phyloP scores from a whole-genome alignment of 2,329 filamentous ascomycete genomes.

The Fulvia fulva region DNA sequence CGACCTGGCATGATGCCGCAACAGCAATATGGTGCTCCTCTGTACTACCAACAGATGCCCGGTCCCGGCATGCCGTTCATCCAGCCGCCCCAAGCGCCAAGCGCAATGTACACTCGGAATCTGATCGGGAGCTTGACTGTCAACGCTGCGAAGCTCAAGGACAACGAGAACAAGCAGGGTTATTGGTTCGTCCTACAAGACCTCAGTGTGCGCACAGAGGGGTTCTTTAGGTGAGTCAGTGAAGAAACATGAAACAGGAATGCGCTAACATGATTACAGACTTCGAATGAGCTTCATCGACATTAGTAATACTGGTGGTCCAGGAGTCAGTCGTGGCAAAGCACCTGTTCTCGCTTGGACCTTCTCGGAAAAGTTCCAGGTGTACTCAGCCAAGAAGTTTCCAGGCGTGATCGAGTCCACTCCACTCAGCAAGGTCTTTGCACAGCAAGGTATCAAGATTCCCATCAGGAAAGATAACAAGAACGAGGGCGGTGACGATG shows the following conservation, averaged over 20 bases:
- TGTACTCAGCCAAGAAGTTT: constrained; percentile 97
- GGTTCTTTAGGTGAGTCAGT: constrained; percentile 64
- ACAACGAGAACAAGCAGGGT: constrained; percentile 74
- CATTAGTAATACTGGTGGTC: constrained; percentile 52
- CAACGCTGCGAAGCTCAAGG: constrained; percentile 78
- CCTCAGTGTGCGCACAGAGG: constrained; percentile 88
- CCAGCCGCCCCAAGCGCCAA: constrained; percentile 40
- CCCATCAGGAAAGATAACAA: constrained; percentile 81
- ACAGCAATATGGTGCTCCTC: constrained; percentile 7
- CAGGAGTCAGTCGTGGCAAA: constrained; percentile 65
- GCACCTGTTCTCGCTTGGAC: constrained; percentile 78
- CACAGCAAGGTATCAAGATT: constrained; percentile 91
- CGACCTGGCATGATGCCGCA: constrained; percentile 11
- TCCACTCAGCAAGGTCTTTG: constrained; percentile 84
- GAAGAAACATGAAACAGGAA: not conserved
- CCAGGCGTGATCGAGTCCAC: constrained; percentile 96
- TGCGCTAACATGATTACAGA: constrained; percentile 35
- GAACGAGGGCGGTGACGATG: constrained; percentile 44
- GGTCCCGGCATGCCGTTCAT: constrained; percentile 17
- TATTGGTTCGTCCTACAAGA: constrained; percentile 98
- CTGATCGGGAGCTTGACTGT: constrained; percentile 88
- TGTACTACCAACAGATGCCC: constrained; percentile 19
- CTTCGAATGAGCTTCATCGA: constrained; percentile 78
- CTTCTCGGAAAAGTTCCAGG: constrained; percentile 86
- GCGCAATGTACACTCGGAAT: constrained; percentile 90